Evolutionary conservation across 2,329 filamentous ascomycete species (phyloP).

Genomic region (Colletotrichum simmondsii): DNA sequence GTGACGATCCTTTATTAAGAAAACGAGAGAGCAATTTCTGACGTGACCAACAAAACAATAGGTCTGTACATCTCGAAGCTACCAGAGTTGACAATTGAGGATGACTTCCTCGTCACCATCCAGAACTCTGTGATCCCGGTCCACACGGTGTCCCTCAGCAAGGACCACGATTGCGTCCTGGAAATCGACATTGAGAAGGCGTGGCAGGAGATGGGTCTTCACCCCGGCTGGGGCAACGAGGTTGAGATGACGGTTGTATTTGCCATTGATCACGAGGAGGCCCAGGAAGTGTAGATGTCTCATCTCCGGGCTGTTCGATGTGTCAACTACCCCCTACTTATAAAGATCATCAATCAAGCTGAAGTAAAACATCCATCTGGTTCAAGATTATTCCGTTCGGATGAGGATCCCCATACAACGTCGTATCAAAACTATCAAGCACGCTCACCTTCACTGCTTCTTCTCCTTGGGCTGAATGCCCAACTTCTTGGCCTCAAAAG

Average conservation of each 20-base stretch:
- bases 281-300: background rate
- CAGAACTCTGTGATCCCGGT: constrained; percentile 76
- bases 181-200: constrained; percentile 82
- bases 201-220: constrained; percentile 79
- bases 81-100: constrained; percentile 66
- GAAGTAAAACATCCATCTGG: background rate
- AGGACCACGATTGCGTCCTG: constrained; percentile 68
- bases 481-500: constrained; percentile 50
- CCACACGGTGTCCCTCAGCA: constrained; percentile 70
- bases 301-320: background rate
- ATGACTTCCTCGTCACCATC: constrained; percentile 80
- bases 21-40: background rate
- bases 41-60: constrained; percentile 38
- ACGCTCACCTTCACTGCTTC: constrained; percentile 3
- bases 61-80: constrained; percentile 83
- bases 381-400: background rate
- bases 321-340: background rate
- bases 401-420: too few species aligned
- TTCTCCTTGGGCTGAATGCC: constrained; percentile 45
- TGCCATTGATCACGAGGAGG: constrained; percentile 44
- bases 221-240: constrained; percentile 84
- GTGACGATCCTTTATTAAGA: too few species aligned
- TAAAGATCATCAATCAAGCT: background rate
- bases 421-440: too few species aligned
- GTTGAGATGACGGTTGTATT: constrained; percentile 74